Base-by-base conservation (phyloP, 192 early-diverging fungal genomes). In the Backusella tuberculispora region DNA sequence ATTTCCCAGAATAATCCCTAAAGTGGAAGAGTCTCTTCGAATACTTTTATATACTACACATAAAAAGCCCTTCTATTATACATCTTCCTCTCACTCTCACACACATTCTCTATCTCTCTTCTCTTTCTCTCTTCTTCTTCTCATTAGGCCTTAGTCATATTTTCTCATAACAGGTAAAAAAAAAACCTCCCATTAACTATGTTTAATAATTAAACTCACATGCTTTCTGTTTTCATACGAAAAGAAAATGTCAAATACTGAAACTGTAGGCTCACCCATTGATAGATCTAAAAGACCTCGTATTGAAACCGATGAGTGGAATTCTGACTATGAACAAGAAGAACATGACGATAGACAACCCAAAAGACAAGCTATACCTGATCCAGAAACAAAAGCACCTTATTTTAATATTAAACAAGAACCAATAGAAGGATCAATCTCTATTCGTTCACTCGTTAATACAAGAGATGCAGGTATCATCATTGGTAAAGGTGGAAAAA, bases 401-500 rank as follows among this genome's bases (percentile, higher is more conserved):
- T 64, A 76, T 38, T 73, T 71, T 72, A 70, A 69, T 5, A 42
- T 43, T 4, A 10, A 68, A 15, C 45, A 69, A 45, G 66, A 60
- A 7, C 50, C 46, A 60, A 14, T n/a, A 69, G n/a, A 34, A 15
- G 47, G n/a, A 45, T 24, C 73, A 34, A 26, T 73, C 29, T 66
- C 86, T 5, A 76, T 91, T 60, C 83, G 90, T 9, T 83, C 90
- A 10, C 76, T 91, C 60, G 84, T 91, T 0, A 83, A 78, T 29
- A 90, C 90, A 42, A 91, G 90, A 63, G 90, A 91, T 75, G 94
- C 94, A 13, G 93, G 93, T 76, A 89, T 95, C 21, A 92, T 95
- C 63, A 95, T 95, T 73, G 94, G 94, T 26, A 93, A 94, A 83
- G 89, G 88, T 69, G 97, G 97, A 34, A 90, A 88, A 73, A 95